Conservation (phyloP, 1,284 basidiomycete genomes). For the Heterobasidion parviporum region DNA sequence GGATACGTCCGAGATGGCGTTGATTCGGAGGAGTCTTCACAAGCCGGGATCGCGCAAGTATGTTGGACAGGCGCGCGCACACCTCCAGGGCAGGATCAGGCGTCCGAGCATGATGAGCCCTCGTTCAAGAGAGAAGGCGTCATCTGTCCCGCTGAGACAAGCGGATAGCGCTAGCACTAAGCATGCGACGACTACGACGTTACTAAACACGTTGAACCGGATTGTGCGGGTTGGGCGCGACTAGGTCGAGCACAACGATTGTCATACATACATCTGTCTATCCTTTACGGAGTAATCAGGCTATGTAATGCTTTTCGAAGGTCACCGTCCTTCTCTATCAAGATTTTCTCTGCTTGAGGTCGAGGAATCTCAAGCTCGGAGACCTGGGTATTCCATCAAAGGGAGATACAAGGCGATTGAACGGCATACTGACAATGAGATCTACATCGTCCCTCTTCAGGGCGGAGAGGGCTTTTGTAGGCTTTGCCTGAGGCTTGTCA, state of each 20-base stretch:
- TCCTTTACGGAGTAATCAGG: neutral
- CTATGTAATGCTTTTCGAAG: conserved; percentile 20
- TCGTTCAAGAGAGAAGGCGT: no score
- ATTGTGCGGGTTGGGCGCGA: no score
- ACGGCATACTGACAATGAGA: conserved; percentile 40
- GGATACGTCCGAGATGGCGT: conserved; percentile 8
- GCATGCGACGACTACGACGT: no score
- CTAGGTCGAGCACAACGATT: no score
- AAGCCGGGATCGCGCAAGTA: conserved; percentile 28
- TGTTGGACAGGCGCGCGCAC: conserved; percentile 9
- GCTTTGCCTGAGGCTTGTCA: conserved; percentile 42
- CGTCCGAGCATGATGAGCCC: no score
- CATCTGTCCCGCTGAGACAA: no score
- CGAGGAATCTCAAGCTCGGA: conserved; percentile 57
- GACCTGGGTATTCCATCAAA: conserved; percentile 30
- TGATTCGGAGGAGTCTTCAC: conserved; percentile 14
- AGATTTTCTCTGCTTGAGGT: conserved; percentile 46
- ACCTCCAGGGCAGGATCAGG: no score
- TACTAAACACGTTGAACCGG: no score
- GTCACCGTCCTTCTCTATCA: conserved; percentile 33
- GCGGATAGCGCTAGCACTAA: no score
- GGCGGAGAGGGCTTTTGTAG: conserved; percentile 24
- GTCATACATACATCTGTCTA: no score
- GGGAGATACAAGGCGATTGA: neutral
- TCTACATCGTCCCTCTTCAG: conserved; percentile 57